These are phyloP conservation scores for Epichloe brachyelytri DNA, from an alignment of 2,329 filamentous ascomycete species.

Conservation along the genomic window DNA sequence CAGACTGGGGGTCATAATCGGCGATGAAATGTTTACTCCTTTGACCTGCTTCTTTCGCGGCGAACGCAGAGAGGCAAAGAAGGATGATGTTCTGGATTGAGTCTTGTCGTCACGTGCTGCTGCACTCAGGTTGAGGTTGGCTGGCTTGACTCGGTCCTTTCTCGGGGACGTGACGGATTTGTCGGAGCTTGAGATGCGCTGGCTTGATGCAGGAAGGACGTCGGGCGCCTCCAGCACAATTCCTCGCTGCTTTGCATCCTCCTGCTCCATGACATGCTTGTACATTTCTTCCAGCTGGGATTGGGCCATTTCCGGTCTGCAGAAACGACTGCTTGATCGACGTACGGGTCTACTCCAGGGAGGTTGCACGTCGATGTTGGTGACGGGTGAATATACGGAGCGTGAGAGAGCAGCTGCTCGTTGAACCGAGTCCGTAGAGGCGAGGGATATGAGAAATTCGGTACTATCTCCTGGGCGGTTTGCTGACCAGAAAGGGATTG, in stretches of 20 bases:
- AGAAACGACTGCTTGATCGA: slow-evolving; percentile 66
- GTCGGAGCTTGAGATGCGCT: slow-evolving; percentile 13
- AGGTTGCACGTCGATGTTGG: slow-evolving; percentile 32
- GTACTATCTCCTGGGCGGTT: slow-evolving; percentile 11
- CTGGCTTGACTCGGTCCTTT: slow-evolving; percentile 36
- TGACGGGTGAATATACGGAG: slow-evolving; percentile 33
- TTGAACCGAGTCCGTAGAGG: slow-evolving; percentile 24
- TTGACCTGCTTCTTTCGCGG: slow-evolving; percentile 40
- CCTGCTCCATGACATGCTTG: slow-evolving; percentile 82
- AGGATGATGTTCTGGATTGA: slow-evolving; percentile 44
- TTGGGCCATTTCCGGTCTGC: slow-evolving; percentile 64
- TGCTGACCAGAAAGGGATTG: background rate
- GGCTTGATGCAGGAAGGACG: slow-evolving; percentile 18
- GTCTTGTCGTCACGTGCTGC: slow-evolving; percentile 32
- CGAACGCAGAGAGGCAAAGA: slow-evolving; percentile 49
- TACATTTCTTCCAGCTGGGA: slow-evolving; percentile 84
- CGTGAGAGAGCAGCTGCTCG: slow-evolving; percentile 7
- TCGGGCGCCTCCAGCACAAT: slow-evolving; percentile 32
- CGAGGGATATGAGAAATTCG: slow-evolving; percentile 40
- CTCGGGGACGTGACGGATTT: slow-evolving; percentile 19
- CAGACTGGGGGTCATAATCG: slow-evolving; percentile 53
- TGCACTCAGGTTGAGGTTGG: slow-evolving; percentile 33
- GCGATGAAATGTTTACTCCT: slow-evolving; percentile 48
- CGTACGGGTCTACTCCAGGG: slow-evolving; percentile 51
- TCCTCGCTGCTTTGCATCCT: slow-evolving; percentile 51